Conservation (phyloP, 176 grass and related monocot genomes). For the Coix lacrymajobi region DNA sequence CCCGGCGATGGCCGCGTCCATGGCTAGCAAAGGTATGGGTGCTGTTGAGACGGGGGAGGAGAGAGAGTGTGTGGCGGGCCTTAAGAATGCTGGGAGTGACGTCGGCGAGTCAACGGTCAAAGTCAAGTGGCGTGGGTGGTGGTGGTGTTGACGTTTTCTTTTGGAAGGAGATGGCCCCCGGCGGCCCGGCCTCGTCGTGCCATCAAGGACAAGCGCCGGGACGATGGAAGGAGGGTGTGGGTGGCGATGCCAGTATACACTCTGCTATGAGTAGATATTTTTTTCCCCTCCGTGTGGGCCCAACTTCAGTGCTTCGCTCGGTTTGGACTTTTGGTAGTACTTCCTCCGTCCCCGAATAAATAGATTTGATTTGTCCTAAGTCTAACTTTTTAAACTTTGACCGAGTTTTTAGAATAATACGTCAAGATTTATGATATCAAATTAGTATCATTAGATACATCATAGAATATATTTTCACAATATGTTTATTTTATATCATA, state of each 20-base stretch:
- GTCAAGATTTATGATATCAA: no score
- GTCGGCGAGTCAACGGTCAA: conserved; percentile 64
- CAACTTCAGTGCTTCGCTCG: not conserved
- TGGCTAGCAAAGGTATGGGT: not conserved
- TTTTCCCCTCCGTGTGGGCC: not conserved
- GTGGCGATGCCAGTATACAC: conserved; percentile 14
- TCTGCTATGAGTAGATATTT: not conserved
- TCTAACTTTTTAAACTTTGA: no score
- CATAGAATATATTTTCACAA: no score
- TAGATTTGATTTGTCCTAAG: no score
- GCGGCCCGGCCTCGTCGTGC: not conserved
- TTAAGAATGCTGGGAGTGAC: conserved; percentile 55
- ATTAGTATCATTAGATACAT: no score
- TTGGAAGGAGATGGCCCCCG: conserved; percentile 33
- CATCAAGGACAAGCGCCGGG: not conserved
- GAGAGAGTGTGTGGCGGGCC: conserved; percentile 34
- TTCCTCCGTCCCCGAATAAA: no score
- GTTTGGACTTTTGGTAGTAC: not conserved
- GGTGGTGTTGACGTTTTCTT: conserved; percentile 43
- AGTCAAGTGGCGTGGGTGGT: conserved; percentile 42
- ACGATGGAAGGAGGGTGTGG: not conserved
- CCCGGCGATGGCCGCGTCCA: conserved; percentile 41
- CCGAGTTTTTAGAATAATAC: no score
- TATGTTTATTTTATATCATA: no score
- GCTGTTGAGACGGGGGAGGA: not conserved